Percentiles rank a stretch among this genome's conserved stretches.
Conservation (phyloP, 2,329 filamentous ascomycete genomes). For the Exophiala xenobiotica region DNA sequence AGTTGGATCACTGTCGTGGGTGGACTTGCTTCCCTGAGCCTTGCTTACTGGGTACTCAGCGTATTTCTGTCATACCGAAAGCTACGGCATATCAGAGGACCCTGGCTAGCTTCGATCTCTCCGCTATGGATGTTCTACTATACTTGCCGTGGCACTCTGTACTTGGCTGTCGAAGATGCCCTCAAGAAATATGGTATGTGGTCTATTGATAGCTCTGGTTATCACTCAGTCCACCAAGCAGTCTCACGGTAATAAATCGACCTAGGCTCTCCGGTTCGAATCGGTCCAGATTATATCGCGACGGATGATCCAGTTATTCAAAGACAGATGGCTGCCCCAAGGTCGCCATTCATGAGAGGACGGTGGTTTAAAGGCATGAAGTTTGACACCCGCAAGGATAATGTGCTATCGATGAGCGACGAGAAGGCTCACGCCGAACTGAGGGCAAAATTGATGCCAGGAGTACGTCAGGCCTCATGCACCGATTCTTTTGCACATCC, state of each 20-base stretch:
- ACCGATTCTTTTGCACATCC: background rate
- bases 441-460: constrained; percentile 17
- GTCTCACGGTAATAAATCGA: background rate
- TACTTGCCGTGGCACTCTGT: constrained; percentile 11
- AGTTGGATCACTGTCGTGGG: too few species aligned
- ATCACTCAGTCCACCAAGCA: background rate
- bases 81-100: constrained; percentile 18
- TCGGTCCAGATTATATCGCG: constrained; percentile 17
- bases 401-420: constrained; percentile 15
- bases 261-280: constrained; percentile 25
- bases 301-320: constrained; percentile 16
- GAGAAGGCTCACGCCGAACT: constrained; percentile 17
- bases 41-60: too few species aligned
- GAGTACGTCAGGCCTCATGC: too few species aligned
- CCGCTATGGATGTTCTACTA: constrained; percentile 15
- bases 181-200: constrained; percentile 22
- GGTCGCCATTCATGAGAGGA: constrained; percentile 12
- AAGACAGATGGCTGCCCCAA: constrained; percentile 10
- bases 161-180: constrained; percentile 6
- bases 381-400: constrained; percentile 12
- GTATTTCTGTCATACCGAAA: constrained; percentile 6
- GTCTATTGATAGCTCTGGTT: background rate
- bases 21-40: too few species aligned
- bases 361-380: constrained; percentile 15
- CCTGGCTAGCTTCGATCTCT: constrained; percentile 15